A percentile compares a stretch with the other conserved stretches of the same genome.
phyloP scores from a whole-genome alignment of 108 stramenopile genomes.

The Nitzschia inconspicua region DNA sequence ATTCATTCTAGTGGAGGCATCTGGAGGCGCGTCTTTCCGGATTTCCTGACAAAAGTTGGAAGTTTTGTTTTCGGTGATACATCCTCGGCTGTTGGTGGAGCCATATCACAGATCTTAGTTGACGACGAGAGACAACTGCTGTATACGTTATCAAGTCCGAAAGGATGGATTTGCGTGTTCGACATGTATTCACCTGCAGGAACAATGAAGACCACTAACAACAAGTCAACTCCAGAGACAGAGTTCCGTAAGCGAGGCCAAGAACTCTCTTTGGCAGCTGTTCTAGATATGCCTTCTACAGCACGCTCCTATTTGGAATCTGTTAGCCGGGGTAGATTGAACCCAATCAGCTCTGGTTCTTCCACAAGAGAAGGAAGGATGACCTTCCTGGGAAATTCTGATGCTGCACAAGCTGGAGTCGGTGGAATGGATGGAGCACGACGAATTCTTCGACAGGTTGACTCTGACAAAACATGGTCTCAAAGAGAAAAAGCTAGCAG shows the following conservation, averaged over 20 bases:
- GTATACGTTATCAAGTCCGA: constrained; percentile 64
- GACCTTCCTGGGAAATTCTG: constrained; percentile 68
- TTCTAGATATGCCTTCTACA: constrained; percentile 52
- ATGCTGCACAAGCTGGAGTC: constrained; percentile 76
- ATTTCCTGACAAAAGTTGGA: constrained; percentile 41
- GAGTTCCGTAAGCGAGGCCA: not conserved
- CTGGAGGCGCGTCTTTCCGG: constrained; percentile 54
- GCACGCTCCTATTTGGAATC: constrained; percentile 73
- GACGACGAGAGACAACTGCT: constrained; percentile 68
- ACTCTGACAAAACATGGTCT: constrained; percentile 36
- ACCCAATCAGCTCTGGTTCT: constrained; percentile 46
- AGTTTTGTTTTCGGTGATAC: constrained; percentile 47
- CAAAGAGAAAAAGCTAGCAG: constrained; percentile 8
- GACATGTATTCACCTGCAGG: constrained; percentile 39
- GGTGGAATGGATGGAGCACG: constrained; percentile 89
- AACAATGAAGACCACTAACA: not conserved
- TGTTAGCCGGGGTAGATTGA: constrained; percentile 64
- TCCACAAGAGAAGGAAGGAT: constrained; percentile 39
- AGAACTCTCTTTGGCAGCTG: constrained; percentile 55
- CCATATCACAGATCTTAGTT: constrained; percentile 62
- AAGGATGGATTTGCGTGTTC: constrained; percentile 76
- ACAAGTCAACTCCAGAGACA: not conserved
- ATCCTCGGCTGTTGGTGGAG: constrained; percentile 58
- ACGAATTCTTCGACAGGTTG: constrained; percentile 59
- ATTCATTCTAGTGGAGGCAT: constrained; percentile 56